Conservation (phyloP, 495 filamentous ascomycete genomes). For the Sabuloglossum arenarium region DNA sequence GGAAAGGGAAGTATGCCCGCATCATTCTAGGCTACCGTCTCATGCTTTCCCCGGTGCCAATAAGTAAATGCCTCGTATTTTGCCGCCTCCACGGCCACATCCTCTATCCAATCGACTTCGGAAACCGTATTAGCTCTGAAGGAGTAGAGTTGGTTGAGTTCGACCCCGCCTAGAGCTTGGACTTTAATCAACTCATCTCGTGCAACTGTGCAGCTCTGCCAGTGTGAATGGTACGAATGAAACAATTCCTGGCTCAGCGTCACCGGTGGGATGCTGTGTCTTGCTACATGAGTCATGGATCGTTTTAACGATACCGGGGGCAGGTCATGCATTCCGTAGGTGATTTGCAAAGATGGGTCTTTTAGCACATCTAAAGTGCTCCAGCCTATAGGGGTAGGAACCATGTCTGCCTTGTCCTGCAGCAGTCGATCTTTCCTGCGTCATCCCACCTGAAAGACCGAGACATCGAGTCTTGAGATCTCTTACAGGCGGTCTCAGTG, state of each 20-base stretch:
- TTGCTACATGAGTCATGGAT: not conserved
- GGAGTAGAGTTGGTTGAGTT: not conserved
- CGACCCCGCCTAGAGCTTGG: not conserved
- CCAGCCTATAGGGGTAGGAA: constrained; percentile 1
- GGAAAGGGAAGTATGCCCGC: not conserved
- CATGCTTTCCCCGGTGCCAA: not conserved
- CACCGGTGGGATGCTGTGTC: not conserved
- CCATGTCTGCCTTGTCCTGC: not conserved
- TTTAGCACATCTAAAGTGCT: not conserved
- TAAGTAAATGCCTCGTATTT: not conserved
- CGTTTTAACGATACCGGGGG: not conserved
- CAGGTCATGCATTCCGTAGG: not conserved
- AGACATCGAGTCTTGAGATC: not conserved
- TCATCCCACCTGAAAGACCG: not conserved
- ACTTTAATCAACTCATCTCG: not conserved
- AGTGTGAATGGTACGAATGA: not conserved
- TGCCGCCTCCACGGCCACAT: not conserved
- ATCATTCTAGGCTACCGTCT: not conserved
- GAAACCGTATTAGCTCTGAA: constrained; percentile 1
- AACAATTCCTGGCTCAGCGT: not conserved
- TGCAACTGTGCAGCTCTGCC: not conserved
- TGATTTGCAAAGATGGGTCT: not conserved
- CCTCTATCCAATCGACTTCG: constrained; percentile 1
- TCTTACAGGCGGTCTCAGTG: not conserved
- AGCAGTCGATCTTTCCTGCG: not conserved